Percentiles rank a stretch among this genome's conserved stretches.
Conservation (phyloP, 441 rosid species). For the Daphne laureola region DNA sequence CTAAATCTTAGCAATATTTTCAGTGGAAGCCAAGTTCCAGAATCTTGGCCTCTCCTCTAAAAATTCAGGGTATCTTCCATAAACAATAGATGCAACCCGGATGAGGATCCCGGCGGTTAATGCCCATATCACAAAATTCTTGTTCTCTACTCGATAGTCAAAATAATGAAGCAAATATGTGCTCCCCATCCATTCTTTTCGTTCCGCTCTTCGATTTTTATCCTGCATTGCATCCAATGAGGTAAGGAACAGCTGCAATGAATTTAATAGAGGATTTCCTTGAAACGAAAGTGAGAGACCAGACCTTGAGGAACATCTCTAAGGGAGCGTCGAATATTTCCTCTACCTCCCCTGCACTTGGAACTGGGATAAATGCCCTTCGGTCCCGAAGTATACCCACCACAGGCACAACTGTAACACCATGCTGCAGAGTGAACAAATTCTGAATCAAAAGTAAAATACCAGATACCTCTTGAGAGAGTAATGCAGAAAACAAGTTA, state of each 20-base stretch:
- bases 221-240: slow-evolving; percentile 27
- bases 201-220: slow-evolving; percentile 46
- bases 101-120: slow-evolving; percentile 66
- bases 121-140: slow-evolving; percentile 44
- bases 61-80: slow-evolving; percentile 46
- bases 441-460: neutral
- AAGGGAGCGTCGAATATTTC: slow-evolving; percentile 60
- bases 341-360: slow-evolving; percentile 53
- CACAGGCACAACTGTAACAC: slow-evolving; percentile 50
- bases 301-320: slow-evolving; percentile 74
- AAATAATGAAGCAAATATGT: slow-evolving; percentile 53
- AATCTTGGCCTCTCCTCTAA: slow-evolving; percentile 46
- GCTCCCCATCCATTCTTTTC: slow-evolving; percentile 39
- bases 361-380: slow-evolving; percentile 39
- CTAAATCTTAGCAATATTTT: slow-evolving; percentile 9
- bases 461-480: neutral
- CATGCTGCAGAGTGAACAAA: slow-evolving; percentile 25
- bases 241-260: neutral
- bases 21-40: slow-evolving; percentile 23
- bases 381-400: slow-evolving; percentile 37
- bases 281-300: slow-evolving; percentile 22
- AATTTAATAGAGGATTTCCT: neutral
- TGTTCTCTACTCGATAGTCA: slow-evolving; percentile 32
- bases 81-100: slow-evolving; percentile 47
- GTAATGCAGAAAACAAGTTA: neutral